phyloP scores from a whole-genome alignment of 2,329 filamentous ascomycete species.

The Pseudogymnoascus sp. region DNA sequence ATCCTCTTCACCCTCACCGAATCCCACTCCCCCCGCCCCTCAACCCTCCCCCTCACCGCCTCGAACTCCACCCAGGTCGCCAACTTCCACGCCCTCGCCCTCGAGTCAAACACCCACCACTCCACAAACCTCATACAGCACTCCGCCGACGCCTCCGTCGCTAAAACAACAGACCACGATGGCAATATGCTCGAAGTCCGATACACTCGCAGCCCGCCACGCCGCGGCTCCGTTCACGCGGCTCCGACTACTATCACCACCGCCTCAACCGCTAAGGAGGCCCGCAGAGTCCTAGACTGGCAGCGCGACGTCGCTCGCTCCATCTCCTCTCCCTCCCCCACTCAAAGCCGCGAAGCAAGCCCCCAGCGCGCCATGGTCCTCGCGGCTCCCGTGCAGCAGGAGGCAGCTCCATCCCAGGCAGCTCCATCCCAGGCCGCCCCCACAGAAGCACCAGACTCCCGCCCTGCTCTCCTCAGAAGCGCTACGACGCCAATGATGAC shows the following conservation, averaged over 20 bases:
- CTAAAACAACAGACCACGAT: conserved; percentile 67
- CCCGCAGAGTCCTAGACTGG: conserved; percentile 36
- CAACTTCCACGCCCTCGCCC: conserved; percentile 56
- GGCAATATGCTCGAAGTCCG: conserved; percentile 79
- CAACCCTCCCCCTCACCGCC: conserved; percentile 59
- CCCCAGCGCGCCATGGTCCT: background rate
- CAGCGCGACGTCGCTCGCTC: conserved; percentile 32
- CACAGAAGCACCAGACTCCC: background rate
- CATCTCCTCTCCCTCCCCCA: conserved; percentile 13
- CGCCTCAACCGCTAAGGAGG: conserved; percentile 24
- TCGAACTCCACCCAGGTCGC: conserved; percentile 56
- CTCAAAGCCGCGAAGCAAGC: background rate
- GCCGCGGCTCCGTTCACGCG: background rate
- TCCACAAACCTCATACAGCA: conserved; percentile 9
- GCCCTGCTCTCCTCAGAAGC: background rate
- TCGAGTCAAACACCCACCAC: conserved; percentile 8
- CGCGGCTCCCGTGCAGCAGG: background rate
- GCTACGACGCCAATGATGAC: background rate
- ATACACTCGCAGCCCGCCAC: conserved; percentile 35
- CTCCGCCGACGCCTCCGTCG: conserved; percentile 23
- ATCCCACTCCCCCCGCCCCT: conserved; percentile 35
- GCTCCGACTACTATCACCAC: conserved; percentile 10
- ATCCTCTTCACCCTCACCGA: conserved; percentile 38
- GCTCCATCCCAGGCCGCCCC: too few species aligned
- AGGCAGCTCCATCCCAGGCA: background rate